Evolutionary conservation across 164 flowering plant genomes (phyloP), one percentile per base, ranked within the genome.

Genomic region (Aristolochia fimbriata): DNA sequence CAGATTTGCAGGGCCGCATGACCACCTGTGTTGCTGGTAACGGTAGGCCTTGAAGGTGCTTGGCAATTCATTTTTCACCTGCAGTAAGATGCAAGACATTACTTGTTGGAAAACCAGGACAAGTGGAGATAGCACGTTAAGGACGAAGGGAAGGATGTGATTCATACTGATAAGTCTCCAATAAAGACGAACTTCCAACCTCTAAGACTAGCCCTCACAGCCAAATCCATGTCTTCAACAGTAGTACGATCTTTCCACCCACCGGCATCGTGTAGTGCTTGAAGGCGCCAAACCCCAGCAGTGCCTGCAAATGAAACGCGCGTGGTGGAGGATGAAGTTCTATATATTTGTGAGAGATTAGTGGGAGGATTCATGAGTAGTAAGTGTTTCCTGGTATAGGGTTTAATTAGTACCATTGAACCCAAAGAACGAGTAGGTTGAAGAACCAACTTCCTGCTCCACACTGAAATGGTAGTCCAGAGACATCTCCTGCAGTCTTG

Each of bases 231-330:
- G 71, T 86, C 88, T 65, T 86, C 92, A 16, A 86, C 85, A 0
- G 92, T 84, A 45, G 90, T 87, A 22, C 86, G 59, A 31, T 84
- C 90, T 68, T 84, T 84, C 94, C 94, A 87, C 17, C 94, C 90
- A 4, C 94, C 86, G 0, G 94, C 90, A 43, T 87, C 88, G 5
- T 67, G 62, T 2, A 87, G 48, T 9, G 91, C 85, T 66, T 52
- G 57, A n/a, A 84, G 71, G 58, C 87, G 57, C 90, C 88, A 84
- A 16, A 86, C 84, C 17, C 91, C 88, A 41, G 85, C 88, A 1
- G 86, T 87, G n/a, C 94, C 90, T 86, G 61, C 48, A 62, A 55
- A 63, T 55, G 14, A 2, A 19, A 31, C 16, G n/a, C 11, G 16
- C 47, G 2, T 22, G 0, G 15, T 12, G 31, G 22, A 10, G 15